These are phyloP conservation scores for Mimosa pudica DNA, from an alignment of 306 rosid genomes.

Conservation along the genomic window DNA sequence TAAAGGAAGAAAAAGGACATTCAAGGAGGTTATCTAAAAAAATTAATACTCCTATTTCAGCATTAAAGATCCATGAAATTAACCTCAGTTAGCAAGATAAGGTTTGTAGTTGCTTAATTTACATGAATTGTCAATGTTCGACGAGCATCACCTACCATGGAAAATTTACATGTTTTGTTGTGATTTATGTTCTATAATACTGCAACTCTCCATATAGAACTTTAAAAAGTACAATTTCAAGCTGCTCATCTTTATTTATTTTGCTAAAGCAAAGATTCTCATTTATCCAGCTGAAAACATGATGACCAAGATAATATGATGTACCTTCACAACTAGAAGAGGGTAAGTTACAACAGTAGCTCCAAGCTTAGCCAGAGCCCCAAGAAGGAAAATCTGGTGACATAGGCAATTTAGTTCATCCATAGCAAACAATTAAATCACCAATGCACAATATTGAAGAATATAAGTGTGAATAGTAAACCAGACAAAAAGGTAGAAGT, in stretches of 20 bases:
- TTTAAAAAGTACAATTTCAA: conserved; percentile 7
- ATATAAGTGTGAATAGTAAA: not conserved
- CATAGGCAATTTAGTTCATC: conserved; percentile 34
- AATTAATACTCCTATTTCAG: not conserved
- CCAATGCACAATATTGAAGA: conserved; percentile 18
- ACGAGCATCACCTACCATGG: not conserved
- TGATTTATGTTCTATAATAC: conserved; percentile 7
- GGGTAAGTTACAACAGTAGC: conserved; percentile 96
- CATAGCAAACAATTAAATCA: conserved; percentile 18
- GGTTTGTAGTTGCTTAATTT: not conserved
- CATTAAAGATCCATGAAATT: not conserved
- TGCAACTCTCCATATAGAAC: not conserved
- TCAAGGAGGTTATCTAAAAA: not conserved
- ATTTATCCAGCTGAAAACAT: conserved; percentile 15
- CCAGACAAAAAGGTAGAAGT: not conserved
- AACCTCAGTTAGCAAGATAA: not conserved
- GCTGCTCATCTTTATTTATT: conserved; percentile 10
- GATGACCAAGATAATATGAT: conserved; percentile 5
- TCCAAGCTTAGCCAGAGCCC: conserved; percentile 96
- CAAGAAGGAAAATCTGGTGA: conserved; percentile 80
- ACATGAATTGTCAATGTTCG: conserved; percentile 22
- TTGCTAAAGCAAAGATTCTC: not conserved
- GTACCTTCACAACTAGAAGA: conserved; percentile 92
- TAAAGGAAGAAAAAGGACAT: not conserved
- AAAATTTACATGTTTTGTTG: not conserved